Evolutionary conservation across 176 grass and related monocot species (phyloP).

Genomic region (Paspalum vaginatum): DNA sequence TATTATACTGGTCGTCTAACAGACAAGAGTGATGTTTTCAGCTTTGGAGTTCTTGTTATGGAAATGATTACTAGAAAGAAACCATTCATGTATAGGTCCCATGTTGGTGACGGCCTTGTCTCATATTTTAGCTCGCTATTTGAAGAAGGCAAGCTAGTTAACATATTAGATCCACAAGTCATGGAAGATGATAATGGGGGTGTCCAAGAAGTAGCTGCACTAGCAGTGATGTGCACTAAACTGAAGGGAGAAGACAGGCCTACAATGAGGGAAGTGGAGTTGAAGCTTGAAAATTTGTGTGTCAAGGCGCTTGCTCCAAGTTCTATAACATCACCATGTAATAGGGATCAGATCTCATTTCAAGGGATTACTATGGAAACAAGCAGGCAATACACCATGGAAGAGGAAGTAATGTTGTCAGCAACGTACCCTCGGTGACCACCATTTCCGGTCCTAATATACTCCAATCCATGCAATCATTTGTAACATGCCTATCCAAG

Average conservation of each 20-base stretch:
- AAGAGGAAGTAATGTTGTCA: constrained; percentile 39
- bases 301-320: neutral
- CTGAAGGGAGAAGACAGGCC: constrained; percentile 36
- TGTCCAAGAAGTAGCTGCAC: constrained; percentile 36
- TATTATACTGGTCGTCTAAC: neutral
- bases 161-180: constrained; percentile 10
- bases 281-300: constrained; percentile 25
- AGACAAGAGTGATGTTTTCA: neutral
- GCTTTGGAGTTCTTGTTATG: constrained; percentile 25
- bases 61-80: constrained; percentile 22
- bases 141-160: neutral
- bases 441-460: too few relatives aligned
- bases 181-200: neutral
- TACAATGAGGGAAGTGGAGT: constrained; percentile 36
- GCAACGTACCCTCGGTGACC: constrained; percentile 29
- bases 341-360: too few relatives aligned
- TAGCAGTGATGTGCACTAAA: constrained; percentile 33
- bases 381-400: constrained; percentile 38
- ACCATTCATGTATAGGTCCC: neutral
- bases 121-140: neutral
- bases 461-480: too few relatives aligned
- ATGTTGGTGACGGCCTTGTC: neutral
- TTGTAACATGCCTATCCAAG: too few relatives aligned
- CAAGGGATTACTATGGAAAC: neutral
- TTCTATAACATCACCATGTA: neutral